Evolutionary conservation across 177 flowering plant species (phyloP), one percentile per base, ranked within the genome.

Genomic region (Telopea speciosissima): DNA sequence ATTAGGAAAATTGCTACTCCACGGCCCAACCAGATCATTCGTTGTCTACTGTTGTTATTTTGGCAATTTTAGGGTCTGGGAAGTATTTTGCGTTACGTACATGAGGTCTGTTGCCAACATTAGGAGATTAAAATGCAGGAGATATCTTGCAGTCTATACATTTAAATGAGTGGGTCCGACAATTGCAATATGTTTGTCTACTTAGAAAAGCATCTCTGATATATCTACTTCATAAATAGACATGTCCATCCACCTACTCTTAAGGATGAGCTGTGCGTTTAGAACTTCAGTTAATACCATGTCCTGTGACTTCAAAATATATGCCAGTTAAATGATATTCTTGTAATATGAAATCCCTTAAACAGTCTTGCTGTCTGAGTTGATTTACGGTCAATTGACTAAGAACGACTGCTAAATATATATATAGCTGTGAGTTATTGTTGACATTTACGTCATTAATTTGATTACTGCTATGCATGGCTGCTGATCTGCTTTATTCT

Each of bases 401-500:
- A 44, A 44, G 13, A 44, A 9, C 49, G 8, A 44, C 49, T 13
- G 13, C 49, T 44, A 3, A 3, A 22, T n/a, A 21, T 22, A 45
- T 24, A 5, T 31, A 58, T 12, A 31, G 45, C 8, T 24, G 13
- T 45, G 62, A 21, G 25, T 70, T 16, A 28, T 28, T 28, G 31
- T 28, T 28, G 31, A 28, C 8, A 21, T n/a, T 16, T 66, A 13
- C 19, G 19, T 5, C 4, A 58, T 66, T 11, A 36, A 31, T 42
- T 45, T 24, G 28, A 31, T 25, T 45, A 16, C 22, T 40, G 21
- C 62, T 54, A 21, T 42, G 42, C 59, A 56, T 59, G 54, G 33
- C 28, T 45, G 14, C 22, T 62, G 28, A 44, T 73, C 22, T 54
- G 13, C 24, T 64, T 59, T 8, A 16, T 49, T 67, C 64, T 73